These are phyloP conservation scores for Cercophora newfieldiana DNA, from an alignment of 495 filamentous ascomycete species.

Conservation along the genomic window DNA sequence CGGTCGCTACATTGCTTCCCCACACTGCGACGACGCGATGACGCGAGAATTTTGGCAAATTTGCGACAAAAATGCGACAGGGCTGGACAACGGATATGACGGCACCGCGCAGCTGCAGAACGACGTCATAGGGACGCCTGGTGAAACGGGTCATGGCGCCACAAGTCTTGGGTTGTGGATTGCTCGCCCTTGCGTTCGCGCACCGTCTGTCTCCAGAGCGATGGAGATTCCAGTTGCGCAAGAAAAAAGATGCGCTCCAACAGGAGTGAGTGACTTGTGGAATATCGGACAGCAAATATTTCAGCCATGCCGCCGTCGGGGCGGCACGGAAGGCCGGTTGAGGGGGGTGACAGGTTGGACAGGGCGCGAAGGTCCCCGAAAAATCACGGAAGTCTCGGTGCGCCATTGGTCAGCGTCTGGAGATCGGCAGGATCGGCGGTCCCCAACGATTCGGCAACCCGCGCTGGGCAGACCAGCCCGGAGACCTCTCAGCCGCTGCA, in stretches of 20 bases:
- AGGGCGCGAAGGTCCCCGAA: too few relatives aligned
- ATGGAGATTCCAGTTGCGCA: too few relatives aligned
- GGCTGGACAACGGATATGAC: constrained; percentile 17
- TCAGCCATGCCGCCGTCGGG: neutral
- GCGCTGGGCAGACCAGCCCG: neutral
- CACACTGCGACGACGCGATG: constrained; percentile 10
- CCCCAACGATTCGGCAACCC: neutral
- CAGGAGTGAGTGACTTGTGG: neutral
- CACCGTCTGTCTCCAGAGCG: neutral
- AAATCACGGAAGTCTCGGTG: neutral
- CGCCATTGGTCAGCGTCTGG: neutral
- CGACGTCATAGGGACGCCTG: constrained; percentile 9
- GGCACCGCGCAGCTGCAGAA: constrained; percentile 13
- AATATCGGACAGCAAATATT: too few relatives aligned
- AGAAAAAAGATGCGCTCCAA: neutral
- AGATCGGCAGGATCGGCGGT: neutral
- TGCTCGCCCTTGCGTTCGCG: neutral
- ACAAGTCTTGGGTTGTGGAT: neutral
- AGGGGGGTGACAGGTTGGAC: neutral
- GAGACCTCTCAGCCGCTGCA: neutral
- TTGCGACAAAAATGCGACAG: constrained; percentile 2
- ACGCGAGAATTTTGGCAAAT: constrained; percentile 19
- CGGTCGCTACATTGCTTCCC: constrained; percentile 13
- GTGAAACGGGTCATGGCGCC: constrained; percentile 14
- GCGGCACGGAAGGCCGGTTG: neutral